phyloP scores from a whole-genome alignment of 164 flowering plant genomes.

The Amborella trichopoda region DNA sequence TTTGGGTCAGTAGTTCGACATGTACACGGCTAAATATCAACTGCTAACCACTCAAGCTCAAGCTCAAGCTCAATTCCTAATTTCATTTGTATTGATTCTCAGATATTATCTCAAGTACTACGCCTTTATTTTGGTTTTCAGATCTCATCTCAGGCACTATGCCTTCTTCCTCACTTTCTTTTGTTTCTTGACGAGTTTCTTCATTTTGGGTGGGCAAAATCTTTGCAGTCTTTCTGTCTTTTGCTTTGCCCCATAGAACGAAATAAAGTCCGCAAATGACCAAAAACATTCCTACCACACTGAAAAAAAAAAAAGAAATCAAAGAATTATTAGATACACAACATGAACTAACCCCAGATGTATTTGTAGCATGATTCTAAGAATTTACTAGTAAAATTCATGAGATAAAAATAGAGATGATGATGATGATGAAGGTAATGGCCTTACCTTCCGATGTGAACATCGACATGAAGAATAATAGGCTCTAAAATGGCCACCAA shows the following conservation, averaged over 20 bases:
- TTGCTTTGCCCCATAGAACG: not conserved
- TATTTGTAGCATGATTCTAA: not conserved
- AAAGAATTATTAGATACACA: not conserved
- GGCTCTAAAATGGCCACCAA: not conserved
- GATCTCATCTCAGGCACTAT: too few species aligned
- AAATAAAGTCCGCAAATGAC: not conserved
- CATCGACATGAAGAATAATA: not conserved
- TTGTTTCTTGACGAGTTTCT: too few species aligned
- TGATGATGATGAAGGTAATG: not conserved
- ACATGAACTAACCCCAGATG: not conserved
- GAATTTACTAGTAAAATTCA: not conserved
- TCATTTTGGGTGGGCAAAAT: too few species aligned
- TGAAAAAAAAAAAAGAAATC: not conserved
- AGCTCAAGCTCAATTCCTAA: too few species aligned
- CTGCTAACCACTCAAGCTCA: too few species aligned
- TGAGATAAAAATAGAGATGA: not conserved
- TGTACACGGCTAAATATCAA: too few species aligned
- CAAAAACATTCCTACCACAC: not conserved
- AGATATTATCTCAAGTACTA: too few species aligned
- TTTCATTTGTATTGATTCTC: too few species aligned
- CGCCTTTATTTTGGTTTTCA: too few species aligned
- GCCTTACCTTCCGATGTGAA: not conserved
- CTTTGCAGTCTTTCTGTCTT: not conserved
- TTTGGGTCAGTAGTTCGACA: too few species aligned
- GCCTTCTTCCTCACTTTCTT: too few species aligned